These are phyloP conservation scores for Sanguinoderma infundibulare DNA, from an alignment of 1,284 basidiomycete genomes.

Conservation along the genomic window DNA sequence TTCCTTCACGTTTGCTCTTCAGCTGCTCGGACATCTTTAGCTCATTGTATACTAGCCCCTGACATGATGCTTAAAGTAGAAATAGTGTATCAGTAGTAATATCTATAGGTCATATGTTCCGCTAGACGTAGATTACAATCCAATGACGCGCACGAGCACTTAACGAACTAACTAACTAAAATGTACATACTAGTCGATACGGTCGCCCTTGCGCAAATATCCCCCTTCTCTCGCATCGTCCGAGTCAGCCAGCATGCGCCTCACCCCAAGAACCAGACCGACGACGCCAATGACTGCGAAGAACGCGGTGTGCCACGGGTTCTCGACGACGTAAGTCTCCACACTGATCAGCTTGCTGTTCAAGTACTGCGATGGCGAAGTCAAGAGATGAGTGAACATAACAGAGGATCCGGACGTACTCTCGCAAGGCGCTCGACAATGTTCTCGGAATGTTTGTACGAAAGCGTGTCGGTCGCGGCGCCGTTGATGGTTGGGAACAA, in stretches of 20 bases:
- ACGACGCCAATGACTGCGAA: slow-evolving; percentile 30
- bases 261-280: slow-evolving; percentile 12
- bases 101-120: slow-evolving; percentile 5
- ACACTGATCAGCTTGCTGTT: slow-evolving; percentile 51
- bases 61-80: slow-evolving; percentile 3
- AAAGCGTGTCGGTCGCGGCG: slow-evolving; percentile 58
- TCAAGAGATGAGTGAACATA: neutral
- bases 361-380: slow-evolving; percentile 45
- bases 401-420: slow-evolving; percentile 47
- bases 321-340: slow-evolving; percentile 48
- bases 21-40: neutral
- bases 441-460: slow-evolving; percentile 72
- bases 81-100: slow-evolving; percentile 14
- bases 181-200: slow-evolving; percentile 16
- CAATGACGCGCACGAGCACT: slow-evolving; percentile 4
- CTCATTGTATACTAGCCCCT: slow-evolving; percentile 10
- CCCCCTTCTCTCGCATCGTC: slow-evolving; percentile 25
- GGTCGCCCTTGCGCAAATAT: slow-evolving; percentile 24
- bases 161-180: neutral
- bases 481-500: slow-evolving; percentile 77
- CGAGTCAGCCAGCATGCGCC: slow-evolving; percentile 19
- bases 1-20: slow-evolving; percentile 7
- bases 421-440: slow-evolving; percentile 67
- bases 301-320: slow-evolving; percentile 38
- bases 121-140: slow-evolving; percentile 9